Conservation (phyloP, 306 rosid species). For the Sicyos edulis region DNA sequence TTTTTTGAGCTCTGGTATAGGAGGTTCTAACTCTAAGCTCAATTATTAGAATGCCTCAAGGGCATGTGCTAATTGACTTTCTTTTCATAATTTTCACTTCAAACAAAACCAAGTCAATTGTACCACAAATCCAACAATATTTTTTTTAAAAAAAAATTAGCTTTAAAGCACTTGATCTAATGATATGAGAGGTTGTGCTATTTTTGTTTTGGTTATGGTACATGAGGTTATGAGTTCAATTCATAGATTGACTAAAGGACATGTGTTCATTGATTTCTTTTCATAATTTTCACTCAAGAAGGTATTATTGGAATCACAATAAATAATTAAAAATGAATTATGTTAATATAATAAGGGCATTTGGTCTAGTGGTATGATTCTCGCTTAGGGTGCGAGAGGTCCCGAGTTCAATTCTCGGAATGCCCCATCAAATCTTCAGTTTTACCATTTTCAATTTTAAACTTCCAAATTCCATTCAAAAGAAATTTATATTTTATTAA, state of each 20-base stretch:
- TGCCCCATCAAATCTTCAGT: background rate
- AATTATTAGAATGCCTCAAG: too few relatives aligned
- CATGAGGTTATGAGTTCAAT: too few relatives aligned
- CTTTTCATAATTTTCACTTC: background rate
- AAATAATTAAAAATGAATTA: too few relatives aligned
- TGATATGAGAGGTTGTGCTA: too few relatives aligned
- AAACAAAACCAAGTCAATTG: background rate
- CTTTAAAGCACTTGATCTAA: too few relatives aligned
- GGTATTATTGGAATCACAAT: too few relatives aligned
- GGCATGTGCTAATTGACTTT: background rate
- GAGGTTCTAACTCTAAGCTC: background rate
- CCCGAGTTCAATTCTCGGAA: conserved; percentile 10
- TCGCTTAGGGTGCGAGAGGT: conserved; percentile 9
- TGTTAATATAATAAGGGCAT: background rate
- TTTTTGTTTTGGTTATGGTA: too few relatives aligned
- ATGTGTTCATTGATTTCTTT: too few relatives aligned
- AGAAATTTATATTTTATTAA: background rate
- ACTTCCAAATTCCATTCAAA: background rate
- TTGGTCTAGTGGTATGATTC: conserved; percentile 14
- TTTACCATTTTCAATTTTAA: background rate
- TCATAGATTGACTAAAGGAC: too few relatives aligned
- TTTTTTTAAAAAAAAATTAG: too few relatives aligned
- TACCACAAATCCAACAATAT: background rate
- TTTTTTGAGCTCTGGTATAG: background rate
- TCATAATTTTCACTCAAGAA: too few relatives aligned